phyloP scores from a whole-genome alignment of 202 grass and related monocot species.

The Zoysia matrella region DNA sequence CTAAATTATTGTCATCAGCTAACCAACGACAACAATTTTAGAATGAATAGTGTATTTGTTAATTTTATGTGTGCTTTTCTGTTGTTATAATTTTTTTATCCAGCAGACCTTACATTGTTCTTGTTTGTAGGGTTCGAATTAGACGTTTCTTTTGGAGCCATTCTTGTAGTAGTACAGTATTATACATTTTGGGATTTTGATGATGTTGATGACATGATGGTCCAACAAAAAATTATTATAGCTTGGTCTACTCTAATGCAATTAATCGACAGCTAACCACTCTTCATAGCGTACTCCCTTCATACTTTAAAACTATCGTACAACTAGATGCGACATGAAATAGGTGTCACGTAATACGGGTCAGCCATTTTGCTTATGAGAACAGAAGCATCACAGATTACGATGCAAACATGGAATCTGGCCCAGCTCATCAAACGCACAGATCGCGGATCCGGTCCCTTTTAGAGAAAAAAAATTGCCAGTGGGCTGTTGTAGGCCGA shows the following conservation, averaged over 20 bases:
- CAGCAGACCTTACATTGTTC: neutral
- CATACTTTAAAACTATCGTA: neutral
- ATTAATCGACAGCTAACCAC: conserved; percentile 20
- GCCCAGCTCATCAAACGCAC: neutral
- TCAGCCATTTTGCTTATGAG: neutral
- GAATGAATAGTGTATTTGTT: no score
- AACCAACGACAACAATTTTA: no score
- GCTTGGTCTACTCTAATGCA: neutral
- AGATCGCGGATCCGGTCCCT: neutral
- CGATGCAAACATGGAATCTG: neutral
- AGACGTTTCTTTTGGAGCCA: conserved; percentile 10
- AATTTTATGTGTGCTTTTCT: no score
- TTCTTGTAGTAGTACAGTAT: neutral
- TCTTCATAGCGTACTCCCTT: neutral
- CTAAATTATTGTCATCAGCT: no score
- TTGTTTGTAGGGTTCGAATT: neutral
- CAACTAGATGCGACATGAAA: neutral
- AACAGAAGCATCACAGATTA: neutral
- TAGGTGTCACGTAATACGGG: neutral
- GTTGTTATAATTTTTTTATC: neutral
- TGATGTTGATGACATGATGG: neutral
- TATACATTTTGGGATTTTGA: neutral
- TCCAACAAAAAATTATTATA: neutral
- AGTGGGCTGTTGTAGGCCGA: neutral
- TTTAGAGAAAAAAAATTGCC: neutral